These are phyloP conservation scores for Paragyromitra xinjiangensis DNA, from an alignment of 495 filamentous ascomycete species.

Conservation along the genomic window DNA sequence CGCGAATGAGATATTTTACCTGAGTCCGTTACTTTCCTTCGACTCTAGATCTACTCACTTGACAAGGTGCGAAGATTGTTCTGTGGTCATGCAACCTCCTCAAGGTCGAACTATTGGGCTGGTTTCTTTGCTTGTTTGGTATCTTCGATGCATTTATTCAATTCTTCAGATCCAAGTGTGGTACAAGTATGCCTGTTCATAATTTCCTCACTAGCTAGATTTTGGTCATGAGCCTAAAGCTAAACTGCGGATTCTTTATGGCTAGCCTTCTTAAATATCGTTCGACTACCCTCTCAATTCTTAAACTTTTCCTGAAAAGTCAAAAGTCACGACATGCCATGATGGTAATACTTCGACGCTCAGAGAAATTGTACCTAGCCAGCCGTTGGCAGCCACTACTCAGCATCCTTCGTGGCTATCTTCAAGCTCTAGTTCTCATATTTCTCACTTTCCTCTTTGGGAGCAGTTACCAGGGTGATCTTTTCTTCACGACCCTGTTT, in stretches of 20 bases:
- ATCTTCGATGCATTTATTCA: neutral
- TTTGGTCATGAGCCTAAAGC: neutral
- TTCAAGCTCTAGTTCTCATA: neutral
- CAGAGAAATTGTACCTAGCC: neutral
- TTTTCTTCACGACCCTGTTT: neutral
- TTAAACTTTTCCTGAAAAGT: neutral
- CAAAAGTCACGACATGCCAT: neutral
- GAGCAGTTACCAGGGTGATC: neutral
- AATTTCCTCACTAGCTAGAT: neutral
- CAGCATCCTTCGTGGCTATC: neutral
- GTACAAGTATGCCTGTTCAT: neutral
- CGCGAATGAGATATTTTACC: too few relatives aligned
- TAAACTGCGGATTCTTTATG: neutral
- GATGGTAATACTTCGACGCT: constrained; percentile 13
- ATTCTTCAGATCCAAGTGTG: neutral
- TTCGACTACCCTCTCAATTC: neutral
- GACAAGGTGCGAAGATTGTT: too few relatives aligned
- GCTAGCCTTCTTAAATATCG: neutral
- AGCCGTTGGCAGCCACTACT: too few relatives aligned
- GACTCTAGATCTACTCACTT: too few relatives aligned
- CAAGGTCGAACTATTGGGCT: too few relatives aligned
- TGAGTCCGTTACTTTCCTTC: too few relatives aligned
- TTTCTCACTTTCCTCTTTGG: constrained; percentile 20
- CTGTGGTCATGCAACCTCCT: neutral
- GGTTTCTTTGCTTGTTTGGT: neutral